Conservation (phyloP, 768 basidiomycete species). For the Calvatia gigantea region DNA sequence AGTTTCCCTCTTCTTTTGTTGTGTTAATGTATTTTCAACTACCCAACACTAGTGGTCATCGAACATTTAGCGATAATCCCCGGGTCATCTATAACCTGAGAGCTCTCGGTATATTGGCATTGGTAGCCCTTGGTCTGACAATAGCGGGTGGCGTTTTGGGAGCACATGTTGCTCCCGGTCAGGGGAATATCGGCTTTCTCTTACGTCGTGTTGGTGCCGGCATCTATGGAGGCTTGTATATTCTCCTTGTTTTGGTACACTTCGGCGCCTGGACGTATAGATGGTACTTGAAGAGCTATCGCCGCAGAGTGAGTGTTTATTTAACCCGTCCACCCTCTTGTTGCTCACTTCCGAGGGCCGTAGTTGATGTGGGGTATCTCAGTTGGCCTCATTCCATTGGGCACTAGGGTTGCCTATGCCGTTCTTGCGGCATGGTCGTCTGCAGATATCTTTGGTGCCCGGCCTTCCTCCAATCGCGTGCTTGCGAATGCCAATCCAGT, state of each 20-base stretch:
- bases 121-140: slow-evolving; percentile 37
- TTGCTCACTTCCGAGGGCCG: neutral
- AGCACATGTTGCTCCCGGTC: slow-evolving; percentile 29
- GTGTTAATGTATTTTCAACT: neutral
- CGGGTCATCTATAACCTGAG: slow-evolving; percentile 36
- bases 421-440: slow-evolving; percentile 59
- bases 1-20: slow-evolving; percentile 18
- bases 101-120: slow-evolving; percentile 30
- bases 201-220: slow-evolving; percentile 41
- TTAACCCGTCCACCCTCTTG: neutral
- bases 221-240: slow-evolving; percentile 38
- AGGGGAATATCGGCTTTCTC: slow-evolving; percentile 30
- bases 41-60: slow-evolving; percentile 37
- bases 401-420: slow-evolving; percentile 53
- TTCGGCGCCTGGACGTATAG: slow-evolving; percentile 43
- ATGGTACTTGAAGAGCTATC: slow-evolving; percentile 42
- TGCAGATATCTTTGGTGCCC: slow-evolving; percentile 36
- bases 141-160: slow-evolving; percentile 46
- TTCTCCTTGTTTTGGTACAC: slow-evolving; percentile 36
- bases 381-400: slow-evolving; percentile 56
- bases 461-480: slow-evolving; percentile 33
- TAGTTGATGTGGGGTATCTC: slow-evolving; percentile 58
- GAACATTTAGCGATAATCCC: slow-evolving; percentile 48
- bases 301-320: slow-evolving; percentile 35
- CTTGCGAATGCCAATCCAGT: slow-evolving; percentile 55